A percentile compares a stretch with the other conserved stretches of the same genome.
Conservation (phyloP, 2,329 filamentous ascomycete species). For the Apiospora phragmitis region DNA sequence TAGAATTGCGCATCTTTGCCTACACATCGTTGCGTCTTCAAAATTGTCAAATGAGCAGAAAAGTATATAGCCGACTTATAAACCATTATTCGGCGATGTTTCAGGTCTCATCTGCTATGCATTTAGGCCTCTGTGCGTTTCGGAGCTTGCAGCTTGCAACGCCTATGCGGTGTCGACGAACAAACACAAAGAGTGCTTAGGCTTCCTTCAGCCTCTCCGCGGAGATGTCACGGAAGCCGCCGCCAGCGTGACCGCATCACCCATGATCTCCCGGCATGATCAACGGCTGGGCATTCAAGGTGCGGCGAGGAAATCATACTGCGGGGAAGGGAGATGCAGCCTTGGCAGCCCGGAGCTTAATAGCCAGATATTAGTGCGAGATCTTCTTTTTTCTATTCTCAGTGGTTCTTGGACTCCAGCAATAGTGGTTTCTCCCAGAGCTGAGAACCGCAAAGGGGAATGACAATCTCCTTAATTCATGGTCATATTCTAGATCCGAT, state of each 20-base stretch:
- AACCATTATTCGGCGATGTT: too few relatives aligned
- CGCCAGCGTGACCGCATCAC: neutral
- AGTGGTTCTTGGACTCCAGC: neutral
- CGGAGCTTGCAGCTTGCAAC: too few relatives aligned
- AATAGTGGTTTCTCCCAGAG: neutral
- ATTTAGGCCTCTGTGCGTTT: too few relatives aligned
- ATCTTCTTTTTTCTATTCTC: neutral
- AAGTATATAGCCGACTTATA: too few relatives aligned
- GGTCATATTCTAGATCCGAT: neutral
- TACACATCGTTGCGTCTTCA: too few relatives aligned
- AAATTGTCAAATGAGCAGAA: too few relatives aligned
- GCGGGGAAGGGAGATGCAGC: neutral
- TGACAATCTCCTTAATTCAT: neutral
- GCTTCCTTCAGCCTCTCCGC: neutral
- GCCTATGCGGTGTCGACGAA: neutral
- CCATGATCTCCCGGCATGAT: neutral
- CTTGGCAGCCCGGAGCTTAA: neutral
- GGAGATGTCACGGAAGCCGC: neutral
- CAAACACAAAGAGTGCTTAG: neutral
- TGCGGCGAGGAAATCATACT: neutral
- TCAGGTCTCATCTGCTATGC: too few relatives aligned
- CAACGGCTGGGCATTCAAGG: neutral
- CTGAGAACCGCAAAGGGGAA: neutral
- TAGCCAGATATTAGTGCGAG: neutral
- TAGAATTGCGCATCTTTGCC: too few relatives aligned